Conservation (phyloP, 371 early-diverging fungal genomes). For the Mortierella sp. region DNA sequence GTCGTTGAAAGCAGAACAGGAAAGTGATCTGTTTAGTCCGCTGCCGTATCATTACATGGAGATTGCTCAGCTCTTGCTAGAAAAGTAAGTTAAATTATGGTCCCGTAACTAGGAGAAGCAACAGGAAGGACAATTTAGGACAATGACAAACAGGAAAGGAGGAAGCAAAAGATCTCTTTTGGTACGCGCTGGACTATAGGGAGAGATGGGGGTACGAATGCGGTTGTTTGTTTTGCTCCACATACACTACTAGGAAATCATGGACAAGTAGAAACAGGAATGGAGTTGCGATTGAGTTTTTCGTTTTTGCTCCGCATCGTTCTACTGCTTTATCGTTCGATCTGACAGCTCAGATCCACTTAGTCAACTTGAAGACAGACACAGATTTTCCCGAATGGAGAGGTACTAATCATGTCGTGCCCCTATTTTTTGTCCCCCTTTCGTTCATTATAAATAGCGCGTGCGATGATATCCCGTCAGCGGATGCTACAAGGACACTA, state of each 20-base stretch:
- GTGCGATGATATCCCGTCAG: slow-evolving; percentile 83
- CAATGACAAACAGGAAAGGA: not conserved
- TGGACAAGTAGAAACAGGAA: not conserved
- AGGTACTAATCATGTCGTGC: not conserved
- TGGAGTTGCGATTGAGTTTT: not conserved
- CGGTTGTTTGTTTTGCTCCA: slow-evolving; percentile 11
- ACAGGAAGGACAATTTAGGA: not conserved
- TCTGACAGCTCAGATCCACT: too few relatives aligned
- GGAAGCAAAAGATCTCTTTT: too few relatives aligned
- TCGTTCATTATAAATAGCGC: slow-evolving; percentile 64
- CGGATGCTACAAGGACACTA: slow-evolving; percentile 76
- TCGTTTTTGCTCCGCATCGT: not conserved
- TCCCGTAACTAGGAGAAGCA: too few relatives aligned
- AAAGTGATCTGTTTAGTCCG: slow-evolving; percentile 72
- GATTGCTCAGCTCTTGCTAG: slow-evolving; percentile 80
- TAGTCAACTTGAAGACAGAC: not conserved
- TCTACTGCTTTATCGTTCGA: not conserved
- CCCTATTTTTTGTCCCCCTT: not conserved
- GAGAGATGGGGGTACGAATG: too few relatives aligned
- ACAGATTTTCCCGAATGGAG: not conserved
- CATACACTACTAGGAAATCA: too few relatives aligned
- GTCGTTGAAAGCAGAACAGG: slow-evolving; percentile 68
- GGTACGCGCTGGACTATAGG: too few relatives aligned
- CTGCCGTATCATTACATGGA: slow-evolving; percentile 90
- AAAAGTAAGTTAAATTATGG: slow-evolving; percentile 65